These are phyloP conservation scores for Ilex aquifolium DNA, from an alignment of 257 asterid genomes.

Conservation along the genomic window DNA sequence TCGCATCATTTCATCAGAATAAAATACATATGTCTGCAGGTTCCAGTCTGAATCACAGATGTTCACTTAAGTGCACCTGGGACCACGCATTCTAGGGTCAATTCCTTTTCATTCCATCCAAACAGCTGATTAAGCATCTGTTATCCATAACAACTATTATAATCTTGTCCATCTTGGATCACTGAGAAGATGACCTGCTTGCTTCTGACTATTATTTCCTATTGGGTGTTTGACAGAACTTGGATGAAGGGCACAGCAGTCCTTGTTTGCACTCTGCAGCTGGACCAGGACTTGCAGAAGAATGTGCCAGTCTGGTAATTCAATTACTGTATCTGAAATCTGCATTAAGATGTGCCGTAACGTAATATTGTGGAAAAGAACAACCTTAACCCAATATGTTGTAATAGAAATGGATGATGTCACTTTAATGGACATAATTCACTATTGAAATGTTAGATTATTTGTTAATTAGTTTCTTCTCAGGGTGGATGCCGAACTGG, in stretches of 20 bases:
- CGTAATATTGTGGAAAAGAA: too few relatives aligned
- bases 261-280: constrained; percentile 98
- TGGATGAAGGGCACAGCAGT: constrained; percentile 98
- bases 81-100: not conserved
- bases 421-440: too few relatives aligned
- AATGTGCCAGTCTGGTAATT: constrained; percentile 40
- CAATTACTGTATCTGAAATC: not conserved
- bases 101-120: constrained; percentile 6
- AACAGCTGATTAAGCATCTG: not conserved
- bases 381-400: too few relatives aligned
- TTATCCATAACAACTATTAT: not conserved
- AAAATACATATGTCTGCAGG: too few relatives aligned
- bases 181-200: constrained; percentile 11
- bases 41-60: not conserved
- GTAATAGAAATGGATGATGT: too few relatives aligned
- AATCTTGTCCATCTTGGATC: not conserved
- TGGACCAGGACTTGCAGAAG: constrained; percentile 97
- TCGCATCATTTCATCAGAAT: too few relatives aligned
- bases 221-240: constrained; percentile 48
- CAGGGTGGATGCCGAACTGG: constrained; percentile 99
- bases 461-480: not conserved
- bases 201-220: constrained; percentile 7
- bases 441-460: not conserved
- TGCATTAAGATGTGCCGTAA: too few relatives aligned
- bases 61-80: not conserved